Evolutionary conservation across 1,139 yeast species (phyloP), one percentile per base, ranked within the genome.

Genomic region (Hansenula lynferdii): DNA sequence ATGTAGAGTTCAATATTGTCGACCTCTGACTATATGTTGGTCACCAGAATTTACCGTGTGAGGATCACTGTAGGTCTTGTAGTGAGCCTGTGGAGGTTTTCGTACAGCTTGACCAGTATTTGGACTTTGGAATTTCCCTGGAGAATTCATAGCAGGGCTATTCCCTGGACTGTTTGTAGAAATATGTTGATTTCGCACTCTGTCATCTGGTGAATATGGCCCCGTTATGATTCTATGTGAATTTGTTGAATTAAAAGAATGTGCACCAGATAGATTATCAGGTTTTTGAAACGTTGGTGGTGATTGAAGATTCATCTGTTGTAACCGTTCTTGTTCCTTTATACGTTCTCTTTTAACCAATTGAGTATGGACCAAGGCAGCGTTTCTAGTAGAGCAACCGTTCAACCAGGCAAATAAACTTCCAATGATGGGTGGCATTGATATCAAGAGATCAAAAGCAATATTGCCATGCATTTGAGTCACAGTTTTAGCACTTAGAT

Each of bases 321-420:
- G 28, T 9, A 41, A 21, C 26, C 32, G 41, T 15, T 28, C 33
- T 16, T 28, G n/a, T 16, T 35, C 37, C 11, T 19, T 28, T 22
- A 35, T 35, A 28, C 42, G 28, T 31, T 49, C 56, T 22, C 35
- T 31, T 23, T 44, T 41, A 1, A 51, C 51, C 2, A 52, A 35
- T 20, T 35, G 37, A 6, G 50, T 70, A 56, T 79, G 87, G 7
- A 86, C 69, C 52, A 85, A 53, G 0, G 89, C 87, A 0, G 96
- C 95, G 59, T 89, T 90, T 51, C 96, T 66, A 0, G 96, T 85
- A n/a, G 95, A 85, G 54, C 96, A 85, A 1, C 81, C 85, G 57
- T 85, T 77, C 58, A 90, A 47, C 89, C 95, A 90, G 12, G 85
- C 68, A 42, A 87, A 74, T 34, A 87, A 61, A 3, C 79, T 68